Base-by-base conservation (phyloP, 805 yeast species). In the Kuraishia capsulata region DNA sequence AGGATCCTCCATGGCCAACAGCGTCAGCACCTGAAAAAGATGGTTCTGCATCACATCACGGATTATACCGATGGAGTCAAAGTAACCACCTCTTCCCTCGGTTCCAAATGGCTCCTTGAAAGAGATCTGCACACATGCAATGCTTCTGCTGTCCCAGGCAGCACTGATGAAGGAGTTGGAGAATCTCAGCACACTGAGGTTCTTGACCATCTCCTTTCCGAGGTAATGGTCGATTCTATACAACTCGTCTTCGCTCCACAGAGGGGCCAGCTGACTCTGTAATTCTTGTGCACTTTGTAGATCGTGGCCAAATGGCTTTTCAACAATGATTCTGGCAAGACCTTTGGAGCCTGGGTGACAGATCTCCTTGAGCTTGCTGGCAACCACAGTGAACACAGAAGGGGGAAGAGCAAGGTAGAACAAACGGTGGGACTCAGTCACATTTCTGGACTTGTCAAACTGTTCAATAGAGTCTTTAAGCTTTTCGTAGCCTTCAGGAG, bases 41-140 rank as follows among this genome's bases (percentile, higher is more conserved):
- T 92, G 98, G 71, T 92, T 92, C 69, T 92, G 98, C 87, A 92
- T 90, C 35, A 92, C 97, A 57, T 92, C 98, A 62, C 98, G 78
- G 49, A 92, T 84, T 56, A 92, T 92, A 42, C 98, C 98, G 53
- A 89, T 87, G 40, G 72, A 69, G 63, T 92, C 97, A 55, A 92
- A 92, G 67, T 92, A 92, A 29, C 98, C 98, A 50, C 98, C 98
- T 58, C 98, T 78, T 41, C 98, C 98, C 65, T 92, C 96, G 30
- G 98, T 92, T 40, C 98, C 98, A 52, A 92, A 92, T n/a, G 92
- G 86, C 67, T 92, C 98, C 67, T 92, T 92, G 71, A 92, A 90
- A 11, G 90, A 75, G 49, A 92, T 78, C 68, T 90, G 96, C 44
- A 92, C 79, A 30, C 81, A 75, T 44, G 77, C 71, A 54, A 92